Base-by-base conservation (phyloP, 495 filamentous ascomycete species). In the Daldinia concentrica region DNA sequence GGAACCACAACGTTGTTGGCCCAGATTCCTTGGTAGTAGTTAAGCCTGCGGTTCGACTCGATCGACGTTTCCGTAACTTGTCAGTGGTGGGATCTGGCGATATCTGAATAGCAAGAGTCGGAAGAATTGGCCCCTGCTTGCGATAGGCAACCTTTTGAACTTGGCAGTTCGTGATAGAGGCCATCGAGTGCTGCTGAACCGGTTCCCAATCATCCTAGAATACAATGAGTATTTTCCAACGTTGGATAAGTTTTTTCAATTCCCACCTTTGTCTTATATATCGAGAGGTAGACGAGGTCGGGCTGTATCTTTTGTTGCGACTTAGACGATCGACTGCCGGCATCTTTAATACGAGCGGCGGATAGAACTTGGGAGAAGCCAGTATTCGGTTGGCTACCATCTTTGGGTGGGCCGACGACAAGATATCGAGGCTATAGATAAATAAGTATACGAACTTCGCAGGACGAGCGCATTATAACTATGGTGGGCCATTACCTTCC, bases 211-310 rank as follows among this genome's bases (percentile, higher is more conserved):
- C 85, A 26, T 85, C 85, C 84, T 86, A 62, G 26, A 26, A 24
- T 29, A 17, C 29, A 50, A 69, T 79, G 52, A 79, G 77, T 55
- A 59, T 64, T 15, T 50, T 43, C 17, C n/a, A 29, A n/a, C 19
- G 7, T n/a, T 15, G 3, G 19, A 30, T 11, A 24, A 29, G 17
- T 27, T 54, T 1, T 30, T 54, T 29, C 27, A n/a, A 54, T 30
- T 32, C 81, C 58, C 62, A 87, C 85, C 78, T 84, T 86, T 68
- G 79, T 76, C 73, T 88, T 88, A 77, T 86, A 87, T 43, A 87
- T 79, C 26, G 86, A 83, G 54, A 88, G 74, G 60, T 77, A 86
- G n/a, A 85, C 73, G 58, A 74, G 72, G 39, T 84, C 79, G 17
- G 76, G 52, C 2, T 65, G 58, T 17, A 62, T 29, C 51, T 70